Conservation (phyloP, 73 alveolate genomes). For the Tetrahymena borealis region DNA sequence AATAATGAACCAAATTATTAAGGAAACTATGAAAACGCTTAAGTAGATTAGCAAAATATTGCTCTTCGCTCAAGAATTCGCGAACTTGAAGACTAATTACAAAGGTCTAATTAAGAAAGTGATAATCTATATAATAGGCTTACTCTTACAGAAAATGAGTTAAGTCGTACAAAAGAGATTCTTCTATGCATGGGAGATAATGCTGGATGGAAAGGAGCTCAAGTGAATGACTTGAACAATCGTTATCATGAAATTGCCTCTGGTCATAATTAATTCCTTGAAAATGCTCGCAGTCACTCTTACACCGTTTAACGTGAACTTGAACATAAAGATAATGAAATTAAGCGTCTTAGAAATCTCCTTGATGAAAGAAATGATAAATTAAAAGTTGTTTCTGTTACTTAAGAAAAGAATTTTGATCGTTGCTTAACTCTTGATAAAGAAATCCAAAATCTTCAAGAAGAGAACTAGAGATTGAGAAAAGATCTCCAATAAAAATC, state of each 20-base stretch:
- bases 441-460: background rate
- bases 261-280: background rate
- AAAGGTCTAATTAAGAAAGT: background rate
- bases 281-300: background rate
- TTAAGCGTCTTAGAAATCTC: background rate
- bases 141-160: background rate
- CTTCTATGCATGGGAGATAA: background rate
- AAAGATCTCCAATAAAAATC: background rate
- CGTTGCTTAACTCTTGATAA: background rate
- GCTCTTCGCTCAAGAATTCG: background rate
- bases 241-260: background rate
- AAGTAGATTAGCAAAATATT: background rate
- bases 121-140: background rate
- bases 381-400: background rate
- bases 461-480: background rate
- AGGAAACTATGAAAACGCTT: background rate
- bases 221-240: background rate
- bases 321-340: background rate
- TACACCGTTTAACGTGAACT: background rate
- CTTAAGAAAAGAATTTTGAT: background rate
- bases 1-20: background rate
- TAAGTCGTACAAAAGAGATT: background rate
- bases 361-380: background rate
- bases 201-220: background rate
- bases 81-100: background rate